Conservation (phyloP, 495 filamentous ascomycete genomes). For the Daldinia grandis region DNA sequence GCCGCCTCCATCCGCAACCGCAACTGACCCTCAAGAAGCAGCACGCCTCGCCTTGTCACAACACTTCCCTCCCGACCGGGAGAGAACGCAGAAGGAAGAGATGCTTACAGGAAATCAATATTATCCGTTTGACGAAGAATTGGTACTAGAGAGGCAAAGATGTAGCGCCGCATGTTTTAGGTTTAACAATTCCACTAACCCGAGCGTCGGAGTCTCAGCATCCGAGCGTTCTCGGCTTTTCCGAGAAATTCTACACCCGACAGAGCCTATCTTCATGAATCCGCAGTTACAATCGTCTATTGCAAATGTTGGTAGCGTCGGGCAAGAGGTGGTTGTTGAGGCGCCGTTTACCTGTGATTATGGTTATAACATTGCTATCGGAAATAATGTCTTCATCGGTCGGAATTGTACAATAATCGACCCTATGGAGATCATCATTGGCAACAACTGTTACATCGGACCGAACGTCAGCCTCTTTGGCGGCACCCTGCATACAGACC, state of each 20-base stretch:
- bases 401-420: constrained; percentile 90
- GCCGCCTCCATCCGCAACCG: constrained; percentile 39
- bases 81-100: constrained; percentile 84
- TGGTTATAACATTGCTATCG: constrained; percentile 91
- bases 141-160: constrained; percentile 84
- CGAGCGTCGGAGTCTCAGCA: constrained; percentile 74
- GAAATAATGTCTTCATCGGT: constrained; percentile 85
- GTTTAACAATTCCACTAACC: constrained; percentile 90
- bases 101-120: constrained; percentile 89
- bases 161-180: constrained; percentile 85
- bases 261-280: constrained; percentile 58
- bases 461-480: constrained; percentile 89
- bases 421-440: constrained; percentile 74
- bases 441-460: constrained; percentile 81
- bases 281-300: constrained; percentile 58
- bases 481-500: constrained; percentile 77
- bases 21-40: constrained; percentile 62
- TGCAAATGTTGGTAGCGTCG: constrained; percentile 69
- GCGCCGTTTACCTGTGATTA: constrained; percentile 95
- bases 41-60: constrained; percentile 68
- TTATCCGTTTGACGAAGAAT: constrained; percentile 76
- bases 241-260: constrained; percentile 70
- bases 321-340: constrained; percentile 80
- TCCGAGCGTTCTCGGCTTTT: constrained; percentile 84
- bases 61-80: constrained; percentile 53